Evolutionary conservation across 2,329 filamentous ascomycete species (phyloP).

Genomic region (Paecilomyces sp.): DNA sequence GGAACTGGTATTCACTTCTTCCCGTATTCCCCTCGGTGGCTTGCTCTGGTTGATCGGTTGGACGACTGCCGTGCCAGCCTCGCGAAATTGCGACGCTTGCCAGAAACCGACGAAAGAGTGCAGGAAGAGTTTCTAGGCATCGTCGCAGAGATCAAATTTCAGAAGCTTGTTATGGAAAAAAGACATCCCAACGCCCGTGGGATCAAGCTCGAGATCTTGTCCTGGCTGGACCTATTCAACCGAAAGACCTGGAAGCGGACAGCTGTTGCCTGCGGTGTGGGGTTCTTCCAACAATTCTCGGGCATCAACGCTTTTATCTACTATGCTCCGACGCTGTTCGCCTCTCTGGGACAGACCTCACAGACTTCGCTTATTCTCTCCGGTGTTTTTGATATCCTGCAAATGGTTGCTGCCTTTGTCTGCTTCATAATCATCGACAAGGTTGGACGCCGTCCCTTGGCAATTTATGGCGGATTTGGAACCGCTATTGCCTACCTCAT

Average conservation of each 20-base stretch:
- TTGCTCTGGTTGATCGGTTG: constrained; percentile 29
- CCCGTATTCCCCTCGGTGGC: constrained; percentile 39
- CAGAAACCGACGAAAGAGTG: constrained; percentile 35
- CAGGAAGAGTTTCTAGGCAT: constrained; percentile 29
- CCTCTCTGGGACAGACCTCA: too few relatives aligned
- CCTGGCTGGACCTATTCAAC: background rate
- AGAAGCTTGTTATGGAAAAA: constrained; percentile 1
- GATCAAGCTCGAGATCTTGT: background rate
- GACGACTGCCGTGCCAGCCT: constrained; percentile 32
- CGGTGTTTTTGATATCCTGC: too few relatives aligned
- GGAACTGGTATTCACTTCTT: constrained; percentile 37
- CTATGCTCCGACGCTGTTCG: too few relatives aligned
- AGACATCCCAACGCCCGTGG: background rate
- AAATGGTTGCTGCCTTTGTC: too few relatives aligned
- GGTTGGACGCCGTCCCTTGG: too few relatives aligned
- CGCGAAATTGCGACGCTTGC: constrained; percentile 35
- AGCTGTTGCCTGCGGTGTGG: background rate
- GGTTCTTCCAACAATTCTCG: background rate
- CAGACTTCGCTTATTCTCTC: too few relatives aligned
- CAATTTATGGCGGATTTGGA: too few relatives aligned
- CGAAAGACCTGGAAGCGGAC: background rate
- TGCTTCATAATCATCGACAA: too few relatives aligned
- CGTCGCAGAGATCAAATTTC: constrained; percentile 6
- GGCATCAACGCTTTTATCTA: background rate
- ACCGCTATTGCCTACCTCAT: too few relatives aligned